Conservation (phyloP, 2,329 filamentous ascomycete genomes). For the Phaeosphaeria sp. region DNA sequence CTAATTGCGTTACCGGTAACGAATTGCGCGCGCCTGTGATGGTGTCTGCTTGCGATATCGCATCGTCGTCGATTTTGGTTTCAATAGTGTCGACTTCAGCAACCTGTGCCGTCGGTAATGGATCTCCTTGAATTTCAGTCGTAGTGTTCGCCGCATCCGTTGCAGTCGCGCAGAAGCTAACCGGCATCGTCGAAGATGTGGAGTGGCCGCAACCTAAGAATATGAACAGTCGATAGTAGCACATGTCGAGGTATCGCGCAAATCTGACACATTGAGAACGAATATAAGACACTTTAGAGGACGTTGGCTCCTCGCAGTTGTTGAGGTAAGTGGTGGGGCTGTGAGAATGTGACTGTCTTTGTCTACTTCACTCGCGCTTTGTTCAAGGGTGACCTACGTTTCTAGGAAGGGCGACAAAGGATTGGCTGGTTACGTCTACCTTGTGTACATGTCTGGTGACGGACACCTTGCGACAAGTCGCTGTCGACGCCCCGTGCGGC, state of each 20-base stretch:
- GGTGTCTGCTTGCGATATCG: neutral
- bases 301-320: neutral
- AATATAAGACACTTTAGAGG: neutral
- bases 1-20: neutral
- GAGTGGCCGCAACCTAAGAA: slow-evolving; percentile 54
- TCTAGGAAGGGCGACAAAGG: neutral
- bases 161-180: slow-evolving; percentile 41
- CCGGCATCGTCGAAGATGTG: slow-evolving; percentile 38
- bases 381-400: neutral
- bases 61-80: neutral
- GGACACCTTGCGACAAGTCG: neutral
- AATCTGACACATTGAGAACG: slow-evolving; percentile 3
- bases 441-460: neutral
- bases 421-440: neutral
- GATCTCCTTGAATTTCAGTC: neutral
- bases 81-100: neutral
- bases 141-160: neutral
- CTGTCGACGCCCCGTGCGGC: neutral
- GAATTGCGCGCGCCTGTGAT: neutral
- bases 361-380: neutral
- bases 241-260: slow-evolving; percentile 41
- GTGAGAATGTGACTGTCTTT: neutral
- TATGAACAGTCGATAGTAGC: slow-evolving; percentile 52
- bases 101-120: neutral
- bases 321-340: neutral